A percentile compares a stretch with the other conserved stretches of the same genome.
Conservation (phyloP, 225 moss, liverwort and hornwort species). For the Thuidium tamariscinum region DNA sequence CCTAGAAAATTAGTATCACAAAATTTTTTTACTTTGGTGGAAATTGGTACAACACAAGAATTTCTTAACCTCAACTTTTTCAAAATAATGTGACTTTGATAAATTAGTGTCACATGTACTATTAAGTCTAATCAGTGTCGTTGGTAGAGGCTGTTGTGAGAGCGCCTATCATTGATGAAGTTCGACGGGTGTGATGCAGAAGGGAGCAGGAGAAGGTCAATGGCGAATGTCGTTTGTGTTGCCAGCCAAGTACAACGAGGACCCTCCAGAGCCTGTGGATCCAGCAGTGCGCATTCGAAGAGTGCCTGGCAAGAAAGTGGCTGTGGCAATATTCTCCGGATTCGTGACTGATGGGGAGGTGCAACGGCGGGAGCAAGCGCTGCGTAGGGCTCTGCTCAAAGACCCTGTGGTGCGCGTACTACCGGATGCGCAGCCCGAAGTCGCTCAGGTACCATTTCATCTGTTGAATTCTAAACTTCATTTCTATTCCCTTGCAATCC, state of each 20-base stretch:
- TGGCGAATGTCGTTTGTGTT: conserved; percentile 92
- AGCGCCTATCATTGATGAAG: background rate
- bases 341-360: conserved; percentile 65
- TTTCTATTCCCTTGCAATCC: background rate
- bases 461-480: background rate
- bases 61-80: background rate
- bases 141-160: background rate
- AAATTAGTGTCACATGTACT: background rate
- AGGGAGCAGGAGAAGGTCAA: conserved; percentile 19
- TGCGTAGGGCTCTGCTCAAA: conserved; percentile 47
- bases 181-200: conserved; percentile 22
- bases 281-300: conserved; percentile 47
- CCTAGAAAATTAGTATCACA: background rate
- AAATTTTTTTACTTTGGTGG: background rate
- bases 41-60: background rate
- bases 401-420: conserved; percentile 49
- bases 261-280: conserved; percentile 69
- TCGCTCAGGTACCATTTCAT: conserved; percentile 56
- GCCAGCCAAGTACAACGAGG: conserved; percentile 74
- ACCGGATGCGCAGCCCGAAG: conserved; percentile 40
- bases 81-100: background rate
- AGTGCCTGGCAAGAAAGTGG: conserved; percentile 68
- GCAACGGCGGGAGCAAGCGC: conserved; percentile 38
- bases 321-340: conserved; percentile 76
- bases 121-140: background rate